These are phyloP conservation scores for Aspergillus thermomutatus DNA, from an alignment of 2,329 filamentous ascomycete species.

Conservation along the genomic window DNA sequence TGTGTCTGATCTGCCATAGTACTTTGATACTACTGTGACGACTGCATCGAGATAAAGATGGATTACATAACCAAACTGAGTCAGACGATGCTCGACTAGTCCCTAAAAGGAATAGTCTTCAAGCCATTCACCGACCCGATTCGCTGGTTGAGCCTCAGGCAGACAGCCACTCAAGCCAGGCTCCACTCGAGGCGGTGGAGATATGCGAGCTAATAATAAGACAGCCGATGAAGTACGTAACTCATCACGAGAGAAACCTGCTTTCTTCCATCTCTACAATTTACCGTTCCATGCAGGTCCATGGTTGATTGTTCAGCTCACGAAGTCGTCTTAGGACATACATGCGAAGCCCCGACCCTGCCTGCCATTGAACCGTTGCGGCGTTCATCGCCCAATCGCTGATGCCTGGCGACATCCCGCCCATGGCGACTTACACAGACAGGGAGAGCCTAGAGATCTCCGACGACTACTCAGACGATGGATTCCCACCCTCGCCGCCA, in stretches of 20 bases:
- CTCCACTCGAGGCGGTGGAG: not conserved
- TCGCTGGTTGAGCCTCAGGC: not conserved
- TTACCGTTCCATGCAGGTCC: not conserved
- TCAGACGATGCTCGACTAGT: not conserved
- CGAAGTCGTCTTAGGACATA: not conserved
- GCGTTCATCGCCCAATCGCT: not conserved
- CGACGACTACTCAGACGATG: slow-evolving; percentile 29
- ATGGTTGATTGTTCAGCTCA: not conserved
- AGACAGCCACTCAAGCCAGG: not conserved
- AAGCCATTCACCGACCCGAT: not conserved
- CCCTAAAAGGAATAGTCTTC: not conserved
- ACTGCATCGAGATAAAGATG: not conserved
- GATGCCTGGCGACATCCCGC: not conserved
- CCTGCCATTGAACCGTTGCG: not conserved
- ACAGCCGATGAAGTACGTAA: not conserved
- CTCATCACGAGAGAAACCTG: not conserved
- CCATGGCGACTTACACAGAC: slow-evolving; percentile 8
- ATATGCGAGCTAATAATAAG: not conserved
- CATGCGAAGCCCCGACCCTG: not conserved
- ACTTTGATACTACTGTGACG: not conserved
- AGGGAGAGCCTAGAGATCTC: slow-evolving; percentile 30
- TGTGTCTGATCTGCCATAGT: not conserved
- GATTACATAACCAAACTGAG: not conserved
- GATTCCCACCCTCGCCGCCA: slow-evolving; percentile 11
- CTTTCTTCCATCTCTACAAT: not conserved